Conservation (phyloP, 768 basidiomycete genomes). For the Erythrobasidium yunnanense region DNA sequence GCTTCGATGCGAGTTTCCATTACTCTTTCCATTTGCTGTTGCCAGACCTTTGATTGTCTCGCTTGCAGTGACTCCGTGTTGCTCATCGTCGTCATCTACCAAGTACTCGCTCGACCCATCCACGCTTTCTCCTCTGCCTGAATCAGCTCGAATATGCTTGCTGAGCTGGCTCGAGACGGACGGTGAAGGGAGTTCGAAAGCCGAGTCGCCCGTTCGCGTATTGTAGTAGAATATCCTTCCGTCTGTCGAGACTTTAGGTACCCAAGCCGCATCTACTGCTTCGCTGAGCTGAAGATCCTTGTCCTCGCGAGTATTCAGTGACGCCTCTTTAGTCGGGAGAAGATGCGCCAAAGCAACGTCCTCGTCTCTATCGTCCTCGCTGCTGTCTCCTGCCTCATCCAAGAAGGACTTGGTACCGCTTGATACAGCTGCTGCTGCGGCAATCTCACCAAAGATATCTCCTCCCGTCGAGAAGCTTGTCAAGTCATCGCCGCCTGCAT, state of each 20-base stretch:
- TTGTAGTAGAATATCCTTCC: slow-evolving; percentile 95
- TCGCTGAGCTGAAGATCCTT: neutral
- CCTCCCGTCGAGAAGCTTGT: slow-evolving; percentile 16
- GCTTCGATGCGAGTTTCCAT: neutral
- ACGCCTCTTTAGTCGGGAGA: neutral
- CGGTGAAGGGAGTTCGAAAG: slow-evolving; percentile 61
- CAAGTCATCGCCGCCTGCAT: neutral
- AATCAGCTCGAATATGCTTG: no score
- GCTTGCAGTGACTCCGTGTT: no score
- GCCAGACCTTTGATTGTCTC: no score
- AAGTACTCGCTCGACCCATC: no score
- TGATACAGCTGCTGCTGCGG: slow-evolving; percentile 32
- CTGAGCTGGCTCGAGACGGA: no score
- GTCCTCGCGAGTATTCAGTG: neutral
- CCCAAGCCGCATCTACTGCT: slow-evolving; percentile 52
- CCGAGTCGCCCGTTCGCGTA: slow-evolving; percentile 50
- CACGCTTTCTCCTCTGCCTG: no score
- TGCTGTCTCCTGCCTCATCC: no score
- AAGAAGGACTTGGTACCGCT: neutral
- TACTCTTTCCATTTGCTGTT: slow-evolving; percentile 1
- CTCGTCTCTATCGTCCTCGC: neutral
- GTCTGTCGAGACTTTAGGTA: slow-evolving; percentile 68
- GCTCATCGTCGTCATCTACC: no score
- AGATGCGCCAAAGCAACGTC: neutral
- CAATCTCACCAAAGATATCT: slow-evolving; percentile 37